Evolutionary conservation across 441 rosid genomes (phyloP), one percentile per base, ranked within the genome.

Genomic region (Manihot esculenta): DNA sequence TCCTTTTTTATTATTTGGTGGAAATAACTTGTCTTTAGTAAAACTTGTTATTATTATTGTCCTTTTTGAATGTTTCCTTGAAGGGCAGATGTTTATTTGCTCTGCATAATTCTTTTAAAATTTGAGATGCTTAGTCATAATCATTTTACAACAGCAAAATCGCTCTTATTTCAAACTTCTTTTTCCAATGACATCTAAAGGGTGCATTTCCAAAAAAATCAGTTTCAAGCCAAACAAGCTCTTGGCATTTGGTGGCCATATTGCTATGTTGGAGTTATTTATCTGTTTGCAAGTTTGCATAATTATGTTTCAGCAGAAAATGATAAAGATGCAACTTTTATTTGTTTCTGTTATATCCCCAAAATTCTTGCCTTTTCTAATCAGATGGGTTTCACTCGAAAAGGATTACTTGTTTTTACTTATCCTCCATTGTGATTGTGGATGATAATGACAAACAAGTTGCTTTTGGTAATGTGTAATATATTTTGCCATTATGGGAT

Each of bases 301-400:
- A 18, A 30, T 21, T 60, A 12, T 26, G 51, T 56, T 30, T 27
- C 35, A 57, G 56, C 62, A 21, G 65, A 64, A 64, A 69, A 54
- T 68, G 35, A 21, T 50, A 44, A 44, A 47, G n/a, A n/a, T 56
- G 35, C 20, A 53, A 8, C 7, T 58, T 64, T 5, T 18, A 21
- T 57, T 20, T 26, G 35, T 10, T 56, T 56, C 35, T 56, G 1
- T 62, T 64, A 35, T 38, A 14, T 35, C 10, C 48, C 27, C 10
- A 20, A 55, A 55, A 0, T 53, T 13, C 10, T 55, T 41, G 12
- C 48, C 0, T 1, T 27, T 58, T 23, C 4, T 9, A 17, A 56
- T 47, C 15, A 44, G 23, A 24, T 57, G 54, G 26, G 64, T 17
- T 10, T 69, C 53, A 24, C 42, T 15, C 12, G 24, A 56, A 64